Conservation (phyloP, 257 asterid species). For the Nicotiana paniculata region DNA sequence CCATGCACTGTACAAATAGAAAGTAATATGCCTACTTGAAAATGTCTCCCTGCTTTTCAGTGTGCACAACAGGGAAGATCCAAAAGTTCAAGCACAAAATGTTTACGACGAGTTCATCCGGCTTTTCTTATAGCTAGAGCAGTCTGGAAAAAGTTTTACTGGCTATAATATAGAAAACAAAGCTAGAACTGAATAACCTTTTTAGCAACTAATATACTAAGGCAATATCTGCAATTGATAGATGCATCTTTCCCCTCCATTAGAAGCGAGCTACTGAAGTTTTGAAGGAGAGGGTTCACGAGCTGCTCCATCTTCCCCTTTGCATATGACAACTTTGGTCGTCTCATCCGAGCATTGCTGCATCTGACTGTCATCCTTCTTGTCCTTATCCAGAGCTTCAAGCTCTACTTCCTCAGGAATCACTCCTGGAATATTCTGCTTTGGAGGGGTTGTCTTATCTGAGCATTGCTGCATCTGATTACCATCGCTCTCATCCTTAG, state of each 20-base stretch:
- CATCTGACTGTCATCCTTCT: neutral
- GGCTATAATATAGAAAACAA: neutral
- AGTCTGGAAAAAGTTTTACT: neutral
- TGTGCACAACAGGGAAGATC: neutral
- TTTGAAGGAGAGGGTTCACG: neutral
- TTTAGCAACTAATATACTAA: neutral
- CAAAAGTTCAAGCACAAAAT: neutral
- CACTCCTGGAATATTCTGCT: neutral
- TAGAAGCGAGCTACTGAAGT: neutral
- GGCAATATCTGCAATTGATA: neutral
- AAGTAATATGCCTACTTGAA: neutral
- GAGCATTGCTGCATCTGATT: neutral
- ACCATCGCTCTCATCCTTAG: slow-evolving; percentile 14
- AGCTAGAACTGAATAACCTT: neutral
- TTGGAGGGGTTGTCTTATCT: neutral
- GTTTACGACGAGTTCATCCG: neutral
- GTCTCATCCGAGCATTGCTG: neutral
- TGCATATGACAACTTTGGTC: neutral
- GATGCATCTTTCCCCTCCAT: neutral
- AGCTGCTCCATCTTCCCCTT: neutral
- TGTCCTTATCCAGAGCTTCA: slow-evolving; percentile 23
- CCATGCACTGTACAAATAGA: too few species aligned
- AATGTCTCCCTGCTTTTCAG: too few species aligned
- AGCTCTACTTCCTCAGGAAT: slow-evolving; percentile 14
- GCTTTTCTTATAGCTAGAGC: neutral